Evolutionary conservation across 176 grass and related monocot species (phyloP).

Genomic region (Raddia guianensis): DNA sequence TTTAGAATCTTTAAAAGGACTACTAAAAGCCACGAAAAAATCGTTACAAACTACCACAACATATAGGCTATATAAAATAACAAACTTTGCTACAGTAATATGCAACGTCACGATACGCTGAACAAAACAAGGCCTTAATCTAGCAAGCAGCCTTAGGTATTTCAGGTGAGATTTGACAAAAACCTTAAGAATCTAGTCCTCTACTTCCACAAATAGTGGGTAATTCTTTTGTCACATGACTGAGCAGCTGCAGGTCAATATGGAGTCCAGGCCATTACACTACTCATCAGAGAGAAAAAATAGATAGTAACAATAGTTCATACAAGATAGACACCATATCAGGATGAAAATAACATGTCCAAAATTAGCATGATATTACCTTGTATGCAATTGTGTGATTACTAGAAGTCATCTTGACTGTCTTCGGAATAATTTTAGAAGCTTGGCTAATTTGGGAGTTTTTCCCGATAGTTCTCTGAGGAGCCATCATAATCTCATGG

Average conservation of each 20-base stretch:
- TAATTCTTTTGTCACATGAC: not conserved
- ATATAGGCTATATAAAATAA: too few relatives aligned
- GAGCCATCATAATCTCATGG: conserved; percentile 26
- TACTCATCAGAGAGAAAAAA: conserved; percentile 17
- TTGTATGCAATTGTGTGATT: conserved; percentile 36
- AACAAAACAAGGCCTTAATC: too few relatives aligned
- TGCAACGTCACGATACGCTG: too few relatives aligned
- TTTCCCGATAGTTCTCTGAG: conserved; percentile 33
- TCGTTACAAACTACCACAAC: too few relatives aligned
- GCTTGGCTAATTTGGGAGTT: conserved; percentile 30
- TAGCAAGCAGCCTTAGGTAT: not conserved
- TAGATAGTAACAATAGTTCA: conserved; percentile 16
- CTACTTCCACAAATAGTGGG: not conserved
- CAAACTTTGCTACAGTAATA: too few relatives aligned
- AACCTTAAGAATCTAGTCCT: not conserved
- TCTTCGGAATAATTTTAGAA: conserved; percentile 51
- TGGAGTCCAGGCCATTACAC: not conserved
- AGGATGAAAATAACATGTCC: not conserved
- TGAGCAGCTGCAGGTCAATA: conserved; percentile 32
- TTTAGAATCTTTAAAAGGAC: too few relatives aligned
- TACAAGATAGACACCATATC: not conserved
- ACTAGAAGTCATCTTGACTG: conserved; percentile 36
- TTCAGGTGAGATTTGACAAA: not conserved
- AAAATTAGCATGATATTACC: conserved; percentile 47
- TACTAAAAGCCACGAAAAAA: too few relatives aligned